Conservation (phyloP, 2,329 filamentous ascomycete species). For the Cryphonectria radicalis region DNA sequence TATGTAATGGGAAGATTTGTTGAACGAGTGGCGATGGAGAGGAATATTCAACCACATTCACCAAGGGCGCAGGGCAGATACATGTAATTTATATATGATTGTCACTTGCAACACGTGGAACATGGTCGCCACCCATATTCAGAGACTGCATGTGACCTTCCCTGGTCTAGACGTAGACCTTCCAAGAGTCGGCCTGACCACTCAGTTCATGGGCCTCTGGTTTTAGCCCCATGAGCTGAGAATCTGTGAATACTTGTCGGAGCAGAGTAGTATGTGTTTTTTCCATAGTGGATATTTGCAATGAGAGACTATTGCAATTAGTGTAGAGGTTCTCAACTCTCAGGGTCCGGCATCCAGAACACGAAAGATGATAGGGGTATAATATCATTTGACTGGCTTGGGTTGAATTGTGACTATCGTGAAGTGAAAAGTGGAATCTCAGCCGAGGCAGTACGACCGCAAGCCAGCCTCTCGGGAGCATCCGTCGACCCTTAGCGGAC, state of each 20-base stretch:
- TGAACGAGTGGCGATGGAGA: neutral
- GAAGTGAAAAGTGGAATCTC: neutral
- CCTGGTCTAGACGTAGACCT: neutral
- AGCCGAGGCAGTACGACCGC: neutral
- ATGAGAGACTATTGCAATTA: neutral
- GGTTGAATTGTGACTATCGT: neutral
- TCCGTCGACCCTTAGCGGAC: too few relatives aligned
- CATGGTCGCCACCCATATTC: neutral
- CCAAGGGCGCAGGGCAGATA: neutral
- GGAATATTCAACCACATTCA: neutral
- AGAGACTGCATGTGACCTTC: neutral
- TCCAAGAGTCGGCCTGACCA: neutral
- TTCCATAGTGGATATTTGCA: neutral
- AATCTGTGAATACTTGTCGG: neutral
- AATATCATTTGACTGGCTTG: neutral
- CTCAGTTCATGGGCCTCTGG: neutral
- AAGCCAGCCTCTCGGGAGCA: slow-evolving; percentile 1
- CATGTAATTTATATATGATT: neutral
- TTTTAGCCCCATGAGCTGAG: neutral
- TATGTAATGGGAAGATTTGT: too few relatives aligned
- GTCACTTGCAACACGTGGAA: too few relatives aligned
- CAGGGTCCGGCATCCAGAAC: neutral
- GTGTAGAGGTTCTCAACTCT: neutral
- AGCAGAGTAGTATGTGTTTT: neutral
- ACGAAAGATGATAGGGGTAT: neutral